phyloP scores from a whole-genome alignment of 176 grass and related monocot species.

The Bonia amplexicaulis region DNA sequence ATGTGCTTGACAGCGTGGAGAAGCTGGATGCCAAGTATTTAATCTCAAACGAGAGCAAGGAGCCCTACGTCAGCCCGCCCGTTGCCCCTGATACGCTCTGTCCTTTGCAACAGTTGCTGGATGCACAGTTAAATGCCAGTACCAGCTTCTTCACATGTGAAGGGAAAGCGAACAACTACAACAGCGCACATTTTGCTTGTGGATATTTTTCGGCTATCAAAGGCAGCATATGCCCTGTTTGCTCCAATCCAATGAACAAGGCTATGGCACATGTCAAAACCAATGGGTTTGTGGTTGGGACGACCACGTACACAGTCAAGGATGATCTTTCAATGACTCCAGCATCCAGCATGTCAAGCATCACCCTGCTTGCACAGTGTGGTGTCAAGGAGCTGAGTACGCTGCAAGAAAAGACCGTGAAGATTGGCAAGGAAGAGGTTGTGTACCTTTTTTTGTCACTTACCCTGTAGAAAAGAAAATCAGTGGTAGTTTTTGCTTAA shows the following conservation, averaged over 20 bases:
- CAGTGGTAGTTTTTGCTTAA: not conserved
- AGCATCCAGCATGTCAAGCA: slow-evolving; percentile 3
- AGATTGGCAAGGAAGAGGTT: slow-evolving; percentile 30
- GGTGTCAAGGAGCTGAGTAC: slow-evolving; percentile 16
- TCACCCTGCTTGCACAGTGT: not conserved
- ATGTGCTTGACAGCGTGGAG: slow-evolving; percentile 10
- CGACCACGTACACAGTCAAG: not conserved
- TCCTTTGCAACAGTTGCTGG: not conserved
- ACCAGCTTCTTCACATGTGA: slow-evolving; percentile 1
- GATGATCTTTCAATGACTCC: slow-evolving; percentile 13
- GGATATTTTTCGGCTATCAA: not conserved
- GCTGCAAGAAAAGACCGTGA: slow-evolving; percentile 2
- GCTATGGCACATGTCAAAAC: not conserved
- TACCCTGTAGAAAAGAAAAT: not conserved
- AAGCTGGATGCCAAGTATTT: slow-evolving; percentile 3
- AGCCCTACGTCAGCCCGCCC: not conserved
- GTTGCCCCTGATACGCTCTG: not conserved
- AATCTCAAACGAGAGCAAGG: not conserved
- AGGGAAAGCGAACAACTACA: not conserved
- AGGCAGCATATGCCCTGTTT: not conserved
- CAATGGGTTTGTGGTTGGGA: not conserved
- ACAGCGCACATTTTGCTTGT: not conserved
- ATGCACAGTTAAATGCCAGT: not conserved
- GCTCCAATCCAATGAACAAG: not conserved
- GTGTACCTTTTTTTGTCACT: not conserved